Percentiles rank a stretch among this genome's conserved stretches.
Evolutionary conservation across 2,329 filamentous ascomycete species (phyloP).

Genomic region (Botrytis squamosa): DNA sequence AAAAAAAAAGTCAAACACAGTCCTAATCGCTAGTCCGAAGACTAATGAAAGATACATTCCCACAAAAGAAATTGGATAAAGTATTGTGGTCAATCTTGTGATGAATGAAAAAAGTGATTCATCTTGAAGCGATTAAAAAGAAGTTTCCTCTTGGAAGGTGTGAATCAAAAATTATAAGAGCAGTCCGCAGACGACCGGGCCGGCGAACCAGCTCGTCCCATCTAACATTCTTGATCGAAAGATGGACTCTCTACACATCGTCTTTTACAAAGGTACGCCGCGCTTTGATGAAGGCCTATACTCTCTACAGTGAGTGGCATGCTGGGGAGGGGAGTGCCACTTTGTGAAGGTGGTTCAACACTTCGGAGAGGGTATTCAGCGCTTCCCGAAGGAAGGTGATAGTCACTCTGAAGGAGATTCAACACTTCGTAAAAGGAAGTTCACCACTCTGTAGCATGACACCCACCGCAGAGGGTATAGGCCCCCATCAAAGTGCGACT

Average conservation of each 20-base stretch:
- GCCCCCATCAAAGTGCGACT: too few relatives aligned
- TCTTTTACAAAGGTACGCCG: background rate
- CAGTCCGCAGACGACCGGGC: background rate
- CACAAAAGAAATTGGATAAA: background rate
- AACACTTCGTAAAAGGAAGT: background rate
- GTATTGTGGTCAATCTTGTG: background rate
- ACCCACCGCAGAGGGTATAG: background rate
- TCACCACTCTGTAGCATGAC: background rate
- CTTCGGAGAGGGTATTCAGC: background rate
- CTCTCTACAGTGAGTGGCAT: background rate
- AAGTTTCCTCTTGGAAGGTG: background rate
- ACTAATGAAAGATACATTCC: background rate
- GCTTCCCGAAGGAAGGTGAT: background rate
- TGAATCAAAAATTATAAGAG: background rate
- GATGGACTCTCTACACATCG: background rate
- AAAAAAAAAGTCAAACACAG: background rate
- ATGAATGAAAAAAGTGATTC: background rate
- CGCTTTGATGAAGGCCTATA: background rate
- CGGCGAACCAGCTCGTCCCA: background rate
- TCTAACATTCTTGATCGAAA: background rate
- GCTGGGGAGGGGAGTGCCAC: background rate
- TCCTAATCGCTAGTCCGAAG: background rate
- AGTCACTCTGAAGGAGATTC: background rate
- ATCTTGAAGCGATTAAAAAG: background rate
- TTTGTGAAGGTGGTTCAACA: background rate